These are phyloP conservation scores for Arachis stenosperma DNA, from an alignment of 306 rosid genomes.

Conservation along the genomic window DNA sequence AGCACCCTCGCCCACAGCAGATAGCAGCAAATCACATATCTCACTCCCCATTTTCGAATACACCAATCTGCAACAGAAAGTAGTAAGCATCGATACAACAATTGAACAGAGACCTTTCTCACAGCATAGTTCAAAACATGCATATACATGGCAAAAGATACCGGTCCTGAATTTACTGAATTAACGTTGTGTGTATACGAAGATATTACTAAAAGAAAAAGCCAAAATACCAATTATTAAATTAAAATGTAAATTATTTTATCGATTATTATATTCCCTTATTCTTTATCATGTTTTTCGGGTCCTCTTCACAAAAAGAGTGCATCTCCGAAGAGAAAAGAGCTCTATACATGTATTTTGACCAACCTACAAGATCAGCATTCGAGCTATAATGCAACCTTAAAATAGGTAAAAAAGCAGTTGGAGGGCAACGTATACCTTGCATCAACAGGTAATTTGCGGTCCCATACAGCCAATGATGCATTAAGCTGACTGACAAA, in stretches of 20 bases:
- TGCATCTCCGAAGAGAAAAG: neutral
- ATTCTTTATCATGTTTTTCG: neutral
- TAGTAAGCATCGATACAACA: conserved; percentile 29
- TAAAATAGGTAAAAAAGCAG: conserved; percentile 34
- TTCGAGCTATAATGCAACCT: conserved; percentile 8
- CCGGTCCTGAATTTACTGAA: conserved; percentile 12
- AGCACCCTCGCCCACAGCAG: conserved; percentile 62
- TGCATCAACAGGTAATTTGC: conserved; percentile 72
- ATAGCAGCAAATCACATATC: conserved; percentile 69
- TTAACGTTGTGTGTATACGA: conserved; percentile 9
- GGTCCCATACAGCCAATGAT: conserved; percentile 86
- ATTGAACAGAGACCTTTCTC: conserved; percentile 19
- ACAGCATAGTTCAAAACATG: neutral
- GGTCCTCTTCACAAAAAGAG: neutral
- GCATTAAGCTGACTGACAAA: conserved; percentile 73
- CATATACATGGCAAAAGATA: conserved; percentile 23
- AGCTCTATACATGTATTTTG: conserved; percentile 8
- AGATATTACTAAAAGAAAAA: conserved; percentile 18
- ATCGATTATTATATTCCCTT: neutral
- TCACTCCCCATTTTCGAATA: conserved; percentile 91
- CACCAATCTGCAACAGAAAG: conserved; percentile 59
- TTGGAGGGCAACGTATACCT: conserved; percentile 60
- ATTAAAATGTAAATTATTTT: neutral
- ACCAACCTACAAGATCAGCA: conserved; percentile 21
- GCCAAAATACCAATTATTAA: conserved; percentile 15